Percentiles rank a stretch among this genome's conserved stretches.
phyloP scores from a whole-genome alignment of 306 rosid species.

The Myrica gale region DNA sequence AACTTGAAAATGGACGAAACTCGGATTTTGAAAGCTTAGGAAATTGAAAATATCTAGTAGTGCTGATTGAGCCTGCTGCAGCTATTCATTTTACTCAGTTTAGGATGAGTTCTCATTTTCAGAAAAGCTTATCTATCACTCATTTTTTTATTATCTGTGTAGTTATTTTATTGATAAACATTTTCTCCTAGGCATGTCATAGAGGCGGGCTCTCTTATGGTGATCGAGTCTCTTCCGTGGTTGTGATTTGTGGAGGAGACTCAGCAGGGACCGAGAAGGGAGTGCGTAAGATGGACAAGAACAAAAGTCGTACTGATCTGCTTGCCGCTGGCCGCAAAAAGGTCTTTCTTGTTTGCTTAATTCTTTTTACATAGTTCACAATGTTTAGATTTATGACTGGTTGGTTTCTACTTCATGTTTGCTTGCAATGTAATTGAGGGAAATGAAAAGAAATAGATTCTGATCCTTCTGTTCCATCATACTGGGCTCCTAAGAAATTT shows the following conservation, averaged over 20 bases:
- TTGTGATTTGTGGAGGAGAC: conserved; percentile 33
- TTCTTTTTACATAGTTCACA: not conserved
- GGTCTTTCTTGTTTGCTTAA: conserved; percentile 38
- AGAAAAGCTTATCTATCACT: not conserved
- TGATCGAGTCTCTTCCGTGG: conserved; percentile 23
- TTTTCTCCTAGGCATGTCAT: conserved; percentile 21
- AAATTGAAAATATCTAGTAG: not conserved
- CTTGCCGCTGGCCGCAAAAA: conserved; percentile 84
- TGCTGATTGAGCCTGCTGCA: not conserved
- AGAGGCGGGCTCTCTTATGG: conserved; percentile 40
- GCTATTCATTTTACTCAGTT: not conserved
- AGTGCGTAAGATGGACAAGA: conserved; percentile 83
- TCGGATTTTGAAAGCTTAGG: not conserved
- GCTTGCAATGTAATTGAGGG: not conserved
- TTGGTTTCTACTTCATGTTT: not conserved
- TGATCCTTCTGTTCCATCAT: not conserved
- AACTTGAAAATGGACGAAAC: conserved; percentile 7
- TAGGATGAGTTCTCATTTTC: not conserved
- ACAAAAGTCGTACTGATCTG: conserved; percentile 88
- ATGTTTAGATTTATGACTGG: not conserved
- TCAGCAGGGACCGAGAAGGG: conserved; percentile 50
- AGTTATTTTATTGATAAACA: conserved; percentile 12
- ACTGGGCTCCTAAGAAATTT: not conserved
- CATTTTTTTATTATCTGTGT: conserved; percentile 9
- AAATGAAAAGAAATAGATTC: not conserved